Evolutionary conservation across 1,284 basidiomycete genomes (phyloP).

Genomic region (Trichosporon asahii): DNA sequence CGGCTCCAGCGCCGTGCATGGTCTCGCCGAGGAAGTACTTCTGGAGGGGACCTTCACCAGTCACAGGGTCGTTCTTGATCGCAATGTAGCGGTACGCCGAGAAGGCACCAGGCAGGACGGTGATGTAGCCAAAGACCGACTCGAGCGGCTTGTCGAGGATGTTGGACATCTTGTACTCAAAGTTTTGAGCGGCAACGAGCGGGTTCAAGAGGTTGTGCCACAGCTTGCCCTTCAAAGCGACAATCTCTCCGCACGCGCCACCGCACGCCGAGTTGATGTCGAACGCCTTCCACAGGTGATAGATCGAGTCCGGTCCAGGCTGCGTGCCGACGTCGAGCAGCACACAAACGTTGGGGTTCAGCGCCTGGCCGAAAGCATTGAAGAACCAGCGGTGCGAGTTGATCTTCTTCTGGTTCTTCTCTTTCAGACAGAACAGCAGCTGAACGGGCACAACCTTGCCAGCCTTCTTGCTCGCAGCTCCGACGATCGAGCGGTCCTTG

Average conservation of each 20-base stretch:
- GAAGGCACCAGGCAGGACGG: constrained; percentile 88
- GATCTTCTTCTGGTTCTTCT: constrained; percentile 73
- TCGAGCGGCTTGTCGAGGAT: constrained; percentile 84
- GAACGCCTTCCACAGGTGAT: constrained; percentile 95
- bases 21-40: constrained; percentile 95
- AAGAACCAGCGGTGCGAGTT: constrained; percentile 92
- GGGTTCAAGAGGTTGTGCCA: constrained; percentile 76
- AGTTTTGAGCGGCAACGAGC: constrained; percentile 57
- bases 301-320: constrained; percentile 84
- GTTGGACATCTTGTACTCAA: constrained; percentile 93
- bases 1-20: constrained; percentile 84
- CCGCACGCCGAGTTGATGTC: constrained; percentile 94
- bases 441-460: constrained; percentile 68
- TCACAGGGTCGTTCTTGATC: constrained; percentile 67
- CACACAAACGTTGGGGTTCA: constrained; percentile 82
- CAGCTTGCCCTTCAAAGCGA: constrained; percentile 81
- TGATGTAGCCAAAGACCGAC: constrained; percentile 82
- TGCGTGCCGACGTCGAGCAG: constrained; percentile 92
- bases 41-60: constrained; percentile 78
- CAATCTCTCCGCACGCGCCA: constrained; percentile 94
- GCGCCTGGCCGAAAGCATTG: constrained; percentile 34
- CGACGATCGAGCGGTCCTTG: constrained; percentile 75
- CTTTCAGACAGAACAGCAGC: constrained; percentile 90
- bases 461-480: constrained; percentile 62
- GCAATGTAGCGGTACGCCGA: constrained; percentile 89